Evolutionary conservation across 2,329 filamentous ascomycete species (phyloP).

Genomic region (Rhexocercosporidium sp.): DNA sequence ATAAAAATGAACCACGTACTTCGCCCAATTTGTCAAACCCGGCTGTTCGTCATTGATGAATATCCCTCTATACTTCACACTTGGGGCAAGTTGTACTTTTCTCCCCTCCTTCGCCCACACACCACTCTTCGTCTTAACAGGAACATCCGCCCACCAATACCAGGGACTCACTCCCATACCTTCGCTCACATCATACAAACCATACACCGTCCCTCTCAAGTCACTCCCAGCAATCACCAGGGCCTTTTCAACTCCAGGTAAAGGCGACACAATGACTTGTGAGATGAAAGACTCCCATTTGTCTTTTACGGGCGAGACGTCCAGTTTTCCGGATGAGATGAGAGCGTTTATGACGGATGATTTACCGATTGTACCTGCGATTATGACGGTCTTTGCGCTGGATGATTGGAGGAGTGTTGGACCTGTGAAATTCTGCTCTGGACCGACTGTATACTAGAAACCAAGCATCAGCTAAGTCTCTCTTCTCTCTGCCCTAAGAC

Average conservation of each 20-base stretch:
- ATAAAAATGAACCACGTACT: slow-evolving; percentile 27
- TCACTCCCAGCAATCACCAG: slow-evolving; percentile 73
- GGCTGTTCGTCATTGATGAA: slow-evolving; percentile 68
- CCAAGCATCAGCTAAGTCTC: neutral
- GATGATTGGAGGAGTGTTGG: slow-evolving; percentile 44
- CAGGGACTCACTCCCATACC: slow-evolving; percentile 75
- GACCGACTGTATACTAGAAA: slow-evolving; percentile 50
- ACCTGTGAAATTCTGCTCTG: slow-evolving; percentile 50
- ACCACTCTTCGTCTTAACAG: slow-evolving; percentile 47
- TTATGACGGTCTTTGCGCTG: slow-evolving; percentile 60
- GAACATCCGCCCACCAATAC: slow-evolving; percentile 63
- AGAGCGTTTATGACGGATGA: slow-evolving; percentile 66
- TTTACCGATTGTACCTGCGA: slow-evolving; percentile 71
- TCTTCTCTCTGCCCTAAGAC: too few species aligned
- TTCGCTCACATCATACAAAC: slow-evolving; percentile 73
- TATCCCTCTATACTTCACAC: slow-evolving; percentile 62
- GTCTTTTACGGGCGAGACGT: slow-evolving; percentile 61
- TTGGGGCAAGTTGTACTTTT: slow-evolving; percentile 55
- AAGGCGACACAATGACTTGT: slow-evolving; percentile 60
- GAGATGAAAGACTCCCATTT: slow-evolving; percentile 74
- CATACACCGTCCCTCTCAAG: slow-evolving; percentile 69
- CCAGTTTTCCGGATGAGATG: slow-evolving; percentile 58
- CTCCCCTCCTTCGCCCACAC: slow-evolving; percentile 52
- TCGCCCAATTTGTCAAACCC: slow-evolving; percentile 67
- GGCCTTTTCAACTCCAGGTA: slow-evolving; percentile 60